A percentile compares a stretch with the other conserved stretches of the same genome.
Conservation (phyloP, 1,284 basidiomycete genomes). For the Trichosporon coremiiforme region DNA sequence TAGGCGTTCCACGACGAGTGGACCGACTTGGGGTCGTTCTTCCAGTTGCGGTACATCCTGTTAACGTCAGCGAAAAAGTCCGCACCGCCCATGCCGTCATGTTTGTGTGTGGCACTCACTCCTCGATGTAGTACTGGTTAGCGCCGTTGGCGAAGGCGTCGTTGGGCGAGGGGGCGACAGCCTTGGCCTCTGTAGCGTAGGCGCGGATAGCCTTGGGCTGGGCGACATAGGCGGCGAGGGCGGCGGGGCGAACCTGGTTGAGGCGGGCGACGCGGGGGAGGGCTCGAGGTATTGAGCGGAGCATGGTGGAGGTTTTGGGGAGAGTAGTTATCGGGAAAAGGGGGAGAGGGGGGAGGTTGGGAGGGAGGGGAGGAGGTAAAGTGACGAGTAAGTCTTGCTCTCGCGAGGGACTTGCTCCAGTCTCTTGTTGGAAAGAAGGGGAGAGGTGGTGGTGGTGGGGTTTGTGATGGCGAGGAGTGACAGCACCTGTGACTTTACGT, state of each 20-base stretch:
- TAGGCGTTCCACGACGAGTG: conserved; percentile 95
- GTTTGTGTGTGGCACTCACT: conserved; percentile 57
- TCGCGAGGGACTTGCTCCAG: conserved; percentile 16
- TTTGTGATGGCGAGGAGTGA: conserved; percentile 13
- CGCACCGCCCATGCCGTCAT: background rate
- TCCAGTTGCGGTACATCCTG: conserved; percentile 87
- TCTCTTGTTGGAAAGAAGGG: conserved; percentile 19
- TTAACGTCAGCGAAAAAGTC: conserved; percentile 25
- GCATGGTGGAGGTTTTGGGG: conserved; percentile 30
- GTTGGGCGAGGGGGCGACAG: conserved; percentile 52
- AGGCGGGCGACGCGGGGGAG: conserved; percentile 31
- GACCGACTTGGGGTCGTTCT: conserved; percentile 85
- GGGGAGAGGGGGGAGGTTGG: background rate
- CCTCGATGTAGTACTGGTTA: conserved; percentile 93
- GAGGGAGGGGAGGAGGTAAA: background rate
- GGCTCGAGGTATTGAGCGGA: conserved; percentile 41
- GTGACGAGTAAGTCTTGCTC: conserved; percentile 19
- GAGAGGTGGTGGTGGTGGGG: conserved; percentile 9
- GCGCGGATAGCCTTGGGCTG: conserved; percentile 28
- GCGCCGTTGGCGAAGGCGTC: conserved; percentile 81
- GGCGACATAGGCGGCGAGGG: conserved; percentile 21
- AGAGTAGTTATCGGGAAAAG: background rate
- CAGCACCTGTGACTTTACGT: background rate
- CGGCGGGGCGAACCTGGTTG: conserved; percentile 15
- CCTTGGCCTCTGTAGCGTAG: conserved; percentile 46